phyloP scores from a whole-genome alignment of 306 rosid species.

The Prunus davidiana region DNA sequence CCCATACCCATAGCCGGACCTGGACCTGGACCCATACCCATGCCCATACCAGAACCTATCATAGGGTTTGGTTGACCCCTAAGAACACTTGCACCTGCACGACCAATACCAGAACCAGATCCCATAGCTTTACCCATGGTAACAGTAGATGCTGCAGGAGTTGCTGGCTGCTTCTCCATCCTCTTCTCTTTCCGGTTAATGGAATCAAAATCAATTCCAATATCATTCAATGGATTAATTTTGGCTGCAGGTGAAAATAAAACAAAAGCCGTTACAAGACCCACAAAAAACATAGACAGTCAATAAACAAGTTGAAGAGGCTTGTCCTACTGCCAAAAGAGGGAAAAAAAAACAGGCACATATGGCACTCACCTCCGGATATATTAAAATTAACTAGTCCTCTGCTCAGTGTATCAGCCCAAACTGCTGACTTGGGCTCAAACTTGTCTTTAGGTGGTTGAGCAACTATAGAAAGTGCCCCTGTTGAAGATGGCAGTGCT shows the following conservation, averaged over 20 bases:
- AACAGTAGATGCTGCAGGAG: constrained; percentile 63
- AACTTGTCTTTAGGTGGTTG: constrained; percentile 82
- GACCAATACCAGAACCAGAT: constrained; percentile 93
- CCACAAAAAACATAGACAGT: constrained; percentile 10
- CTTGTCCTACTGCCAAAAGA: neutral
- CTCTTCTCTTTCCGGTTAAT: constrained; percentile 93
- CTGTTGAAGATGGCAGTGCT: constrained; percentile 38
- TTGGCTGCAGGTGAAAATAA: constrained; percentile 63
- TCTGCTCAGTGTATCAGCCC: constrained; percentile 93
- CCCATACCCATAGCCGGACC: constrained; percentile 63
- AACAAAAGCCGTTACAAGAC: constrained; percentile 13
- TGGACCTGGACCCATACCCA: constrained; percentile 42
- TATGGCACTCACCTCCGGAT: constrained; percentile 77
- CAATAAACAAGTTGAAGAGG: neutral
- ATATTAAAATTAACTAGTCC: constrained; percentile 94
- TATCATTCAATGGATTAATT: constrained; percentile 77
- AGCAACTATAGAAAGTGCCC: constrained; percentile 46
- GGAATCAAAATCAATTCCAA: constrained; percentile 92
- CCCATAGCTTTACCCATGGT: constrained; percentile 99
- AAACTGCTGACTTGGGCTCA: constrained; percentile 91
- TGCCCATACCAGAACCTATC: constrained; percentile 64
- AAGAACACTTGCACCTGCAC: constrained; percentile 67
- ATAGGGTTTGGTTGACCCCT: constrained; percentile 51
- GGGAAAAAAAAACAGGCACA: neutral
- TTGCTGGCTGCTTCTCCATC: constrained; percentile 78